Conservation (phyloP, 169 alveolate genomes). For the Hammondia hammondi region DNA sequence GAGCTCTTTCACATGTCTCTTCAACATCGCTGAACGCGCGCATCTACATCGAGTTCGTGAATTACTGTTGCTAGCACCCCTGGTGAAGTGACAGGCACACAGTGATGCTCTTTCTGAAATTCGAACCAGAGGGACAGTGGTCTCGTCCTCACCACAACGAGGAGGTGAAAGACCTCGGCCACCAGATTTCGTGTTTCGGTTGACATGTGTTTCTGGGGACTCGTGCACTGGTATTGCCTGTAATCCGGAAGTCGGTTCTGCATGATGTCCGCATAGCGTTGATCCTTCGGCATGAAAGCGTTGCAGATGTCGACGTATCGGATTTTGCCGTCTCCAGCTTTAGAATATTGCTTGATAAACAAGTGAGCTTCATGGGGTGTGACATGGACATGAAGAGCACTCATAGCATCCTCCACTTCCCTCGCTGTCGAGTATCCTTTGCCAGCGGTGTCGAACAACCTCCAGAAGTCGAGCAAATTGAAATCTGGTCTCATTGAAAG, state of each 20-base stretch:
- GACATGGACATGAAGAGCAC: slow-evolving; percentile 48
- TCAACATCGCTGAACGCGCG: too few species aligned
- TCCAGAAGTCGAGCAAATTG: slow-evolving; percentile 67
- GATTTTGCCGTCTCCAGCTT: slow-evolving; percentile 64
- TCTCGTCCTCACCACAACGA: slow-evolving; percentile 58
- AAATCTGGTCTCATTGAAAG: slow-evolving; percentile 67
- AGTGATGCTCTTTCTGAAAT: too few species aligned
- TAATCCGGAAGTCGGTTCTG: slow-evolving; percentile 64
- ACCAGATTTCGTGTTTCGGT: slow-evolving; percentile 66
- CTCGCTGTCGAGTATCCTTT: slow-evolving; percentile 67
- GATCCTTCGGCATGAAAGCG: slow-evolving; percentile 66
- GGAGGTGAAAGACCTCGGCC: slow-evolving; percentile 64
- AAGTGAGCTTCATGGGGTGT: slow-evolving; percentile 63
- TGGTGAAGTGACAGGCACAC: too few species aligned
- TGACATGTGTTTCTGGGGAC: slow-evolving; percentile 65
- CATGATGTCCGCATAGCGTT: slow-evolving; percentile 68
- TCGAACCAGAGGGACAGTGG: neutral
- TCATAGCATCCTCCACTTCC: slow-evolving; percentile 62
- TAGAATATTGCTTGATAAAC: slow-evolving; percentile 35
- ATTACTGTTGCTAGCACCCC: too few species aligned
- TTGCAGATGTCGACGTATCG: slow-evolving; percentile 68
- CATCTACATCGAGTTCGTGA: too few species aligned
- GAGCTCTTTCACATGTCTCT: too few species aligned
- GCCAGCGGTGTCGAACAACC: slow-evolving; percentile 66
- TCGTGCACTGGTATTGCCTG: slow-evolving; percentile 65